Conservation (phyloP, 257 asterid genomes). For the Solanum bulbocastanum region DNA sequence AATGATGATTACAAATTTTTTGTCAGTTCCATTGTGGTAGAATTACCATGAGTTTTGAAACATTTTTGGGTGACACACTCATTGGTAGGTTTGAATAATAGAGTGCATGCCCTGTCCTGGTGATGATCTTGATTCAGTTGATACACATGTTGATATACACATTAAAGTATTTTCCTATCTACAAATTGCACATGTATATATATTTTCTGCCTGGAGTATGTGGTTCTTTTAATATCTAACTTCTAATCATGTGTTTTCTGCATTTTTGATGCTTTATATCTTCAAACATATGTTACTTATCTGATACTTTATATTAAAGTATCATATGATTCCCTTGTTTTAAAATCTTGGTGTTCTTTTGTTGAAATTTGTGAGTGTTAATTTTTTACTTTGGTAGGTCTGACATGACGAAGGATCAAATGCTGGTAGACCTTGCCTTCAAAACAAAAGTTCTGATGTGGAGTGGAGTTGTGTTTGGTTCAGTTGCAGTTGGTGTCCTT, state of each 20-base stretch:
- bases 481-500: slow-evolving; percentile 63
- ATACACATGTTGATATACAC: not conserved
- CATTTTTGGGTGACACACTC: not conserved
- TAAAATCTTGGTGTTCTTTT: not conserved
- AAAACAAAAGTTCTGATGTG: slow-evolving; percentile 50
- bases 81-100: not conserved
- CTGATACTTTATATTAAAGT: not conserved
- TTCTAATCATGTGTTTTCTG: not conserved
- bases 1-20: not conserved
- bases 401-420: slow-evolving; percentile 61
- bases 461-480: slow-evolving; percentile 67
- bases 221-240: not conserved
- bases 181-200: not conserved
- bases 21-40: not conserved
- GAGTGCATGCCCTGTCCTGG: not conserved
- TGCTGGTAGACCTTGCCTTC: slow-evolving; percentile 63
- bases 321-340: not conserved
- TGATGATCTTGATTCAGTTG: not conserved
- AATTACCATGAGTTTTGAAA: not conserved
- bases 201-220: not conserved
- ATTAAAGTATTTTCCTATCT: not conserved
- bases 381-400: slow-evolving; percentile 39
- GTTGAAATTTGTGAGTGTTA: slow-evolving; percentile 6
- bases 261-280: not conserved
- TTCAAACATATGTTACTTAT: not conserved